Percentiles rank a stretch among this genome's conserved stretches.
These are phyloP conservation scores for Lichtheimia corymbifera DNA, from an alignment of 371 early-diverging fungal species.

Conservation along the genomic window DNA sequence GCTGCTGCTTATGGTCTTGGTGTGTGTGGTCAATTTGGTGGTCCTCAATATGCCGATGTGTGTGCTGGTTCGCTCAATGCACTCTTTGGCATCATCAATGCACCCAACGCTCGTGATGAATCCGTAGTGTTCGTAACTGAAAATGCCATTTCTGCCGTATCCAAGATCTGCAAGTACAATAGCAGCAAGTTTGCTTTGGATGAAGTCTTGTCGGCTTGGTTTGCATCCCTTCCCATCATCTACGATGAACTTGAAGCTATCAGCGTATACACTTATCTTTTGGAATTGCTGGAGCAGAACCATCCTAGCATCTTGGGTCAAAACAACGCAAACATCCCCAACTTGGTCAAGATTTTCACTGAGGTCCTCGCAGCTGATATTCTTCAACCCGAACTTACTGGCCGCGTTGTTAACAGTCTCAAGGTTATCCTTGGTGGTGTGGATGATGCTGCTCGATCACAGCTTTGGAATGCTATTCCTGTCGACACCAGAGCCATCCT, in stretches of 20 bases:
- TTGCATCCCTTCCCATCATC: constrained; percentile 77
- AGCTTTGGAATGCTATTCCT: constrained; percentile 69
- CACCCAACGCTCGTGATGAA: constrained; percentile 65
- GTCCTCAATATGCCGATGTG: constrained; percentile 70
- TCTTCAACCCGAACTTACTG: constrained; percentile 58
- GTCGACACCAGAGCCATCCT: constrained; percentile 68
- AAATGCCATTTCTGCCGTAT: constrained; percentile 87
- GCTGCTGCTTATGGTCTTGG: constrained; percentile 93
- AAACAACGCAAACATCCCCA: constrained; percentile 63
- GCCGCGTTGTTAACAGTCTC: constrained; percentile 63
- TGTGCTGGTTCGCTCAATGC: constrained; percentile 64
- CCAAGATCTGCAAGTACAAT: constrained; percentile 81
- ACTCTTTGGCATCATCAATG: constrained; percentile 67
- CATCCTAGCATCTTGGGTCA: constrained; percentile 66
- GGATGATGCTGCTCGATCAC: constrained; percentile 59
- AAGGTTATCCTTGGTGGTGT: constrained; percentile 59
- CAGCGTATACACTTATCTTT: constrained; percentile 72
- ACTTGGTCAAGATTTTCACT: constrained; percentile 67
- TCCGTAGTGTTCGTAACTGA: constrained; percentile 85
- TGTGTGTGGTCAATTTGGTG: constrained; percentile 84
- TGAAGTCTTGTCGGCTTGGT: constrained; percentile 74
- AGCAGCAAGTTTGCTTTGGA: constrained; percentile 61
- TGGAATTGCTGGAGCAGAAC: constrained; percentile 69
- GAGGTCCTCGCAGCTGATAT: constrained; percentile 70
- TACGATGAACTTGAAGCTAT: constrained; percentile 89